A percentile compares a stretch with the other conserved stretches of the same genome.
Conservation (phyloP, 208 protist species). For the Leishmania arabica region DNA sequence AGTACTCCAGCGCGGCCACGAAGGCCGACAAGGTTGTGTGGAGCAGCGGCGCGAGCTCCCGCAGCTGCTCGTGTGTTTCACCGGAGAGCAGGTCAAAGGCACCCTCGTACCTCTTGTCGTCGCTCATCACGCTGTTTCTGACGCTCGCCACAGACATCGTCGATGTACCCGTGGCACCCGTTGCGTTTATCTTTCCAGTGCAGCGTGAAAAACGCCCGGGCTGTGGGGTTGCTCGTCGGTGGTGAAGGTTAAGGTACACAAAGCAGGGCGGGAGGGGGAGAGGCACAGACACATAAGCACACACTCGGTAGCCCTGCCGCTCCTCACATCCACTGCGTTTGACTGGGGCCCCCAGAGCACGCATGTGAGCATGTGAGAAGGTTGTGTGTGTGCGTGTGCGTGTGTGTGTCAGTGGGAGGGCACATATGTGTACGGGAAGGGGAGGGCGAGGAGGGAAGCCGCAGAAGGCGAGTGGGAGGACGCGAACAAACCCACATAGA, state of each 20-base stretch:
- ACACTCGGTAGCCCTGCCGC: neutral
- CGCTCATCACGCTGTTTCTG: neutral
- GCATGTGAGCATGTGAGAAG: neutral
- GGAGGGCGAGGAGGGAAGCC: neutral
- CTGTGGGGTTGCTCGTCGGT: neutral
- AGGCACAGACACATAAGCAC: neutral
- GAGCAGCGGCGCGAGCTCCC: slow-evolving; percentile 10
- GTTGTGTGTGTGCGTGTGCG: neutral
- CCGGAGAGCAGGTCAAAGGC: neutral
- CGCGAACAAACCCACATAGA: neutral
- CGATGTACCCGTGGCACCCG: neutral
- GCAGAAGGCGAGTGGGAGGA: neutral
- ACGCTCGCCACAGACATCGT: neutral
- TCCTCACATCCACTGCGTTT: neutral
- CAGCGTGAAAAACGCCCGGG: neutral
- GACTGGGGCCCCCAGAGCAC: neutral
- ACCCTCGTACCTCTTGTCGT: neutral
- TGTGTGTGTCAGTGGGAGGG: neutral
- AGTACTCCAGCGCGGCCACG: slow-evolving; percentile 12
- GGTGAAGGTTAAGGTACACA: neutral
- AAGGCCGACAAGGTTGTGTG: slow-evolving; percentile 8
- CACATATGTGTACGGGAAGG: neutral
- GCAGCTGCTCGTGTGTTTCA: slow-evolving; percentile 6
- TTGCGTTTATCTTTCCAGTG: neutral
- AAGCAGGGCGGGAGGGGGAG: neutral